Conservation (phyloP, 495 filamentous ascomycete genomes). For the Saxophila tyrrhenica region DNA sequence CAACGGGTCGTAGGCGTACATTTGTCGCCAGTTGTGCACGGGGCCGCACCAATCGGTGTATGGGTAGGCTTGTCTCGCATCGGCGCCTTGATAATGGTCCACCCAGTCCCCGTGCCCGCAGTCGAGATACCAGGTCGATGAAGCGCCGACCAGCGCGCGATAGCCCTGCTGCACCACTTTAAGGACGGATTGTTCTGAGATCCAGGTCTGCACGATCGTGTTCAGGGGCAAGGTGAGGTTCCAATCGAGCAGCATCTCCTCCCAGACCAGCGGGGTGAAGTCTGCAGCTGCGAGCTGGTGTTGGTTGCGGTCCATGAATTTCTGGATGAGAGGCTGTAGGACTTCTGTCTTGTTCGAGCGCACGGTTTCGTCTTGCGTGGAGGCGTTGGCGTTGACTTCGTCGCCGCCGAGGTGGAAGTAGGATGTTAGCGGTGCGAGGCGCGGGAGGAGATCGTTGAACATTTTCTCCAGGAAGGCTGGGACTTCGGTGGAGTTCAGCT, state of each 20-base stretch:
- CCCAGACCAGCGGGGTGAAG: slow-evolving; percentile 64
- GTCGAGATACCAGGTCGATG: slow-evolving; percentile 66
- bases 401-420: slow-evolving; percentile 82
- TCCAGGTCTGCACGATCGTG: slow-evolving; percentile 65
- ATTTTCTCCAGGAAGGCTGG: slow-evolving; percentile 56
- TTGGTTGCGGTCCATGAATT: slow-evolving; percentile 57
- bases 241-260: slow-evolving; percentile 68
- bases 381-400: slow-evolving; percentile 65
- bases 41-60: slow-evolving; percentile 69
- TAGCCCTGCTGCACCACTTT: slow-evolving; percentile 47
- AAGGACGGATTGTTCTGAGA: slow-evolving; percentile 43
- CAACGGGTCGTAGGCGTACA: slow-evolving; percentile 66
- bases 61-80: slow-evolving; percentile 42
- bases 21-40: slow-evolving; percentile 60
- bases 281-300: slow-evolving; percentile 43
- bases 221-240: slow-evolving; percentile 54
- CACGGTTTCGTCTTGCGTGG: slow-evolving; percentile 58
- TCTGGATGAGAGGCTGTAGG: slow-evolving; percentile 59
- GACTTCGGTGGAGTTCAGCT: slow-evolving; percentile 57
- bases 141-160: slow-evolving; percentile 60
- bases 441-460: slow-evolving; percentile 59
- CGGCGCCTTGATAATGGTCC: slow-evolving; percentile 42
- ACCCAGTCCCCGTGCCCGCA: slow-evolving; percentile 71
- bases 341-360: slow-evolving; percentile 47
- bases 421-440: slow-evolving; percentile 49